Conservation (phyloP, 2,329 filamentous ascomycete genomes). For the Aaosphaeria pasadenensis region DNA sequence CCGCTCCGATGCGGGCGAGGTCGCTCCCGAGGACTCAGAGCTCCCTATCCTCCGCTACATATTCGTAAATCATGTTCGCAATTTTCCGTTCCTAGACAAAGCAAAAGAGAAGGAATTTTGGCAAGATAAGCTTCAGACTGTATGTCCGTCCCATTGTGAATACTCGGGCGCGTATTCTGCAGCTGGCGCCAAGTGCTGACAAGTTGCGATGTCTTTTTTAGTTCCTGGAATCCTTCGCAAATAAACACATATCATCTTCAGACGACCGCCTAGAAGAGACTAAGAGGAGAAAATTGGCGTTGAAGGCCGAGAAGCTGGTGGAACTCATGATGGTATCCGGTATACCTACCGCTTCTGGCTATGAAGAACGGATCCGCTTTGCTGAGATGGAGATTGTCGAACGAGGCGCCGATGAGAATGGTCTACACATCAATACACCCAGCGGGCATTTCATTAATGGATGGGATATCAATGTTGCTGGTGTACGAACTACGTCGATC, state of each 20-base stretch:
- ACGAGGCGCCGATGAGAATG: slow-evolving; percentile 85
- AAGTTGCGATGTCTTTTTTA: slow-evolving; percentile 31
- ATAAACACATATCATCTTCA: slow-evolving; percentile 94
- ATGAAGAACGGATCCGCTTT: slow-evolving; percentile 95
- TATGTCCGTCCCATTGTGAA: slow-evolving; percentile 47
- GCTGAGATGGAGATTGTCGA: slow-evolving; percentile 97
- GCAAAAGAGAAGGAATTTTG: slow-evolving; percentile 98
- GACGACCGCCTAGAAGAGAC: slow-evolving; percentile 96
- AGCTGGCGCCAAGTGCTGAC: slow-evolving; percentile 1
- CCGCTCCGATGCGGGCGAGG: slow-evolving; percentile 85
- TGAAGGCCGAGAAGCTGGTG: slow-evolving; percentile 91
- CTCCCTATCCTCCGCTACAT: slow-evolving; percentile 92
- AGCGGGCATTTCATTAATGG: slow-evolving; percentile 91
- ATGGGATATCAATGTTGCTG: slow-evolving; percentile 95
- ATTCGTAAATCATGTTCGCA: slow-evolving; percentile 95
- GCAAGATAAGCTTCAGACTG: slow-evolving; percentile 95
- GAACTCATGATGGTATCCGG: slow-evolving; percentile 99
- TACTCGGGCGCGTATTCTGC: slow-evolving; percentile 14
- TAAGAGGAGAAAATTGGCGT: slow-evolving; percentile 85
- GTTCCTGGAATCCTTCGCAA: slow-evolving; percentile 97
- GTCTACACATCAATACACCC: slow-evolving; percentile 79
- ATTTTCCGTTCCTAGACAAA: slow-evolving; percentile 96
- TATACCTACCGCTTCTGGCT: slow-evolving; percentile 90
- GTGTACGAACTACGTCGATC: slow-evolving; percentile 73
- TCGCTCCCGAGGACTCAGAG: slow-evolving; percentile 89